Percentiles rank a stretch among this genome's conserved stretches.
phyloP scores from a whole-genome alignment of 352 stramenopile species.

The Globisporangium apiculatum region DNA sequence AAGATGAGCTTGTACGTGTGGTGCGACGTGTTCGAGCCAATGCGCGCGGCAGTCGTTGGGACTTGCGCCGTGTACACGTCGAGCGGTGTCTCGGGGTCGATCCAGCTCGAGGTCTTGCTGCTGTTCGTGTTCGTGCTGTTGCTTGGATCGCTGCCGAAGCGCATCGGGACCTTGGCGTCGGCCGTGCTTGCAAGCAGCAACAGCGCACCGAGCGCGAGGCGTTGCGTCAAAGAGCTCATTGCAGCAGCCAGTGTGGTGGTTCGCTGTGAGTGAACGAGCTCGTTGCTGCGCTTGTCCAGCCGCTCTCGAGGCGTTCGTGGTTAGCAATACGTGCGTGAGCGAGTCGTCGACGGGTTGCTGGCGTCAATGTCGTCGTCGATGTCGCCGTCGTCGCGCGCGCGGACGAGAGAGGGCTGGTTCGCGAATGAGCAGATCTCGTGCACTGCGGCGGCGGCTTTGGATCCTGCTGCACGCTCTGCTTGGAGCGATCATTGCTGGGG shows the following conservation, averaged over 20 bases:
- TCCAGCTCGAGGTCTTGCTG: constrained; percentile 58
- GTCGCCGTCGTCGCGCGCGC: neutral
- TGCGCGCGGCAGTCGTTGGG: constrained; percentile 25
- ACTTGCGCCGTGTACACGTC: constrained; percentile 39
- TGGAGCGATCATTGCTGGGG: neutral
- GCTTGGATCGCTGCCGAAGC: constrained; percentile 8
- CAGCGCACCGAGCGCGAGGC: constrained; percentile 16
- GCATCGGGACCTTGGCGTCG: constrained; percentile 20
- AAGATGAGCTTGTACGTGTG: constrained; percentile 87
- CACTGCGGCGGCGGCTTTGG: neutral
- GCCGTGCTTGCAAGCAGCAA: constrained; percentile 6
- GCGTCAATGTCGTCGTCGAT: neutral
- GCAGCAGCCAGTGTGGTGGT: neutral
- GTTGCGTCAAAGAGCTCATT: constrained; percentile 13
- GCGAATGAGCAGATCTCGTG: constrained; percentile 8
- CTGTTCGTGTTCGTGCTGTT: constrained; percentile 2
- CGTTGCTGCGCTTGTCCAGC: neutral
- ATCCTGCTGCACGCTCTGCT: neutral
- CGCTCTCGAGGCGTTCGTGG: neutral
- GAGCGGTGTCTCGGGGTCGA: constrained; percentile 70
- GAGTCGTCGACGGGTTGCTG: neutral
- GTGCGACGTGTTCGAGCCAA: constrained; percentile 22
- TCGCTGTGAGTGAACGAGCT: neutral
- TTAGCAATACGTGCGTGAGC: too few relatives aligned
- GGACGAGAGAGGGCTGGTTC: constrained; percentile 2